Conservation (phyloP, 2,329 filamentous ascomycete species). For the Ophiocordyceps camponoti-rufipedis region DNA sequence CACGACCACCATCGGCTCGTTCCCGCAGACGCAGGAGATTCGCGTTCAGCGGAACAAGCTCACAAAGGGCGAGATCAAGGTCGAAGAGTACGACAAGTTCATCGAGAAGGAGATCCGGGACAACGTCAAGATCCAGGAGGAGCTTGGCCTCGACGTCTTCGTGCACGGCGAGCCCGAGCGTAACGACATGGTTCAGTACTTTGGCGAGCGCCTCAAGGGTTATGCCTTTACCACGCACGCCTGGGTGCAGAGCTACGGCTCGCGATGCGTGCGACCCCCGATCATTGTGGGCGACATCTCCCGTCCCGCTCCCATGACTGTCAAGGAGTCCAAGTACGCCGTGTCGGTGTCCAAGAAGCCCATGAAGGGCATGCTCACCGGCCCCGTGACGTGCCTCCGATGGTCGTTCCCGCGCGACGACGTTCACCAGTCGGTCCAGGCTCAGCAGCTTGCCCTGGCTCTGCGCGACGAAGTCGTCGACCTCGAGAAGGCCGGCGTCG, state of each 20-base stretch:
- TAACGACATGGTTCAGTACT: constrained; percentile 99
- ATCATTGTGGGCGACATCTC: constrained; percentile 99
- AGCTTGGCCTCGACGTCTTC: constrained; percentile 90
- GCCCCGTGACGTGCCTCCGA: constrained; percentile 93
- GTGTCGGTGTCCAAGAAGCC: constrained; percentile 92
- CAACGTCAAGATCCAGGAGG: constrained; percentile 91
- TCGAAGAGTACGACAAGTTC: constrained; percentile 91
- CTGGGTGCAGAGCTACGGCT: constrained; percentile 98
- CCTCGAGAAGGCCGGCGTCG: constrained; percentile 90
- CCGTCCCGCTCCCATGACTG: constrained; percentile 90
- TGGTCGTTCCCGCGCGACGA: constrained; percentile 99
- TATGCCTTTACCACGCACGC: constrained; percentile 98
- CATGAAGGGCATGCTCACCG: constrained; percentile 99
- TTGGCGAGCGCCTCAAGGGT: constrained; percentile 89
- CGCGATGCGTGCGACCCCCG: constrained; percentile 91
- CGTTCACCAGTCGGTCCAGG: constrained; percentile 96
- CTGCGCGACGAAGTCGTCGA: constrained; percentile 97
- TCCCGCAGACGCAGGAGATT: constrained; percentile 99
- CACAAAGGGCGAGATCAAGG: constrained; percentile 94
- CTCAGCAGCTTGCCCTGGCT: constrained; percentile 93
- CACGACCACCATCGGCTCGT: constrained; percentile 97
- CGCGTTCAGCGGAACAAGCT: constrained; percentile 93
- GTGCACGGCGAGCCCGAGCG: constrained; percentile 99
- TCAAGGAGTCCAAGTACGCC: constrained; percentile 99
- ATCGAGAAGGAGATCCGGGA: constrained; percentile 97